Conservation (phyloP, 345 rosid species). For the Angophora floribunda region DNA sequence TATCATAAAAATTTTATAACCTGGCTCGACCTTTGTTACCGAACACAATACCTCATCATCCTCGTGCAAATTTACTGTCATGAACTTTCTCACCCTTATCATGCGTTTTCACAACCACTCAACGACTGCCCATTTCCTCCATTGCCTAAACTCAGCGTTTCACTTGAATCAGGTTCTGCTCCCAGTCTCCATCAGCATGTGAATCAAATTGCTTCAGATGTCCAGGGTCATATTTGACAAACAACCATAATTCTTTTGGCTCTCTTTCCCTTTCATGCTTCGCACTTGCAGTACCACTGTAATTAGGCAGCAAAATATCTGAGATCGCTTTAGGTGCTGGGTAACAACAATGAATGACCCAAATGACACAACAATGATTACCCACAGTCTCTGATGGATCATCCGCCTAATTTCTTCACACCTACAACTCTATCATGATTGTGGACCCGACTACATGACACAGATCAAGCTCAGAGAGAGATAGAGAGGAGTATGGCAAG, state of each 20-base stretch:
- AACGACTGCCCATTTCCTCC: background rate
- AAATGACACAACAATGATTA: background rate
- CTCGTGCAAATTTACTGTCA: background rate
- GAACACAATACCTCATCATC: background rate
- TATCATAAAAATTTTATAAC: background rate
- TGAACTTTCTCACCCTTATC: background rate
- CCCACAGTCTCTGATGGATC: background rate
- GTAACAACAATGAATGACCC: background rate
- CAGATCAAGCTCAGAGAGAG: background rate
- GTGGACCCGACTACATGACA: background rate
- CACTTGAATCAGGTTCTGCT: background rate
- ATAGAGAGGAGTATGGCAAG: background rate
- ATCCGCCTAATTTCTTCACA: background rate
- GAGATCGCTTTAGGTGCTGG: background rate
- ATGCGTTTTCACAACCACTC: background rate
- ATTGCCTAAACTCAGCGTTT: background rate
- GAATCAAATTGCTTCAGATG: background rate
- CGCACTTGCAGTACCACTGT: background rate
- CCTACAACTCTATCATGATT: background rate
- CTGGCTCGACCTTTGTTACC: background rate
- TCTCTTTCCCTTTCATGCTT: background rate
- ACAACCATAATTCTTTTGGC: background rate
- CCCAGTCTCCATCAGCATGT: background rate
- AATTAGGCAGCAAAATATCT: background rate
- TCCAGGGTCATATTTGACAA: background rate